phyloP scores from a whole-genome alignment of 2,329 filamentous ascomycete species.

The Acephala macrosclerotiorum region DNA sequence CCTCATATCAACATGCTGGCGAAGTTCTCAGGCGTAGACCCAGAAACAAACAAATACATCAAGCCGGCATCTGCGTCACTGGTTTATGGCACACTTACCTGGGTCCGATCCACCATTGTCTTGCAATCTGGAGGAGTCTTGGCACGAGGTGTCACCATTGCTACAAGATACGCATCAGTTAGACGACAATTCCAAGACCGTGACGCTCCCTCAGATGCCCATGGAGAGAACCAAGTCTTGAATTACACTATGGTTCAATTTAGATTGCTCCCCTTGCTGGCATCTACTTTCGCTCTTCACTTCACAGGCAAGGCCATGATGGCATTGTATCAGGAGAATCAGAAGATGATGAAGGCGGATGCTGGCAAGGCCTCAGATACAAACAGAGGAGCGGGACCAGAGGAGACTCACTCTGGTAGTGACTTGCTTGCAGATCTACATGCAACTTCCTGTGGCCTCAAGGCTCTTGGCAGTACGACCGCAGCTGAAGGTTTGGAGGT shows the following conservation, averaged over 20 bases:
- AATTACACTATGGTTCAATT: conserved; percentile 86
- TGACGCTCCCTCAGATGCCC: conserved; percentile 64
- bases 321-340: conserved; percentile 74
- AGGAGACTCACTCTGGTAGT: conserved; percentile 70
- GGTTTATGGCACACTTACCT: conserved; percentile 79
- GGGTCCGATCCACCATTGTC: conserved; percentile 76
- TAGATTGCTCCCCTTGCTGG: conserved; percentile 74
- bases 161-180: conserved; percentile 76
- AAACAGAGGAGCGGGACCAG: conserved; percentile 68
- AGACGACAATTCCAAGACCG: conserved; percentile 81
- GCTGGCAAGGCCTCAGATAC: conserved; percentile 48
- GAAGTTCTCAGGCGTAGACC: conserved; percentile 74
- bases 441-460: conserved; percentile 78
- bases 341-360: conserved; percentile 66
- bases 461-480: conserved; percentile 74
- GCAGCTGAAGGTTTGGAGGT: conserved; percentile 79
- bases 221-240: conserved; percentile 75
- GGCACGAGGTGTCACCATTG: conserved; percentile 79
- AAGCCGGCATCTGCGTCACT: conserved; percentile 71
- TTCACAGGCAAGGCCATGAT: conserved; percentile 83
- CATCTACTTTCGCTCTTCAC: conserved; percentile 78
- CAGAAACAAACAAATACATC: conserved; percentile 71
- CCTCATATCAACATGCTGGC: conserved; percentile 78
- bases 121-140: conserved; percentile 75
- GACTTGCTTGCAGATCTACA: conserved; percentile 78